Percentiles rank a stretch among this genome's conserved stretches.
These are phyloP conservation scores for Diaporthe nobilis DNA, from an alignment of 2,329 filamentous ascomycete species.

Conservation along the genomic window DNA sequence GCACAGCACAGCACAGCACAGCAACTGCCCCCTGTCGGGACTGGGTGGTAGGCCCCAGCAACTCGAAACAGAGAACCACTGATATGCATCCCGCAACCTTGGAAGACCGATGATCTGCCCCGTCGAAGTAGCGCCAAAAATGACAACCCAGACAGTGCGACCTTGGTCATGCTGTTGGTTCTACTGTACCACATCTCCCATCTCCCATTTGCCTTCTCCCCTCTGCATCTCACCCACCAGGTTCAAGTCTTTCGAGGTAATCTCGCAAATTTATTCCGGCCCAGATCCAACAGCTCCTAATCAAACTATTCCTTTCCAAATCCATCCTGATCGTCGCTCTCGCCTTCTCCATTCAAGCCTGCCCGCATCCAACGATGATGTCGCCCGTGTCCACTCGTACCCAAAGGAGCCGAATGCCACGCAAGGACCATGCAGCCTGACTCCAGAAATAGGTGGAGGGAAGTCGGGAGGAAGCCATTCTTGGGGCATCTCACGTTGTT, in stretches of 20 bases:
- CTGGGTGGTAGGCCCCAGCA: slow-evolving; percentile 13
- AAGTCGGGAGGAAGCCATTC: background rate
- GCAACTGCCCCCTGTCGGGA: slow-evolving; percentile 6
- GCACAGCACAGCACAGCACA: background rate
- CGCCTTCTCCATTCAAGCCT: slow-evolving; percentile 15
- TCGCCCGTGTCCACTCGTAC: background rate
- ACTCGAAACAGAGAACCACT: slow-evolving; percentile 34
- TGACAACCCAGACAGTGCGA: background rate
- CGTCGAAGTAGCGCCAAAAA: slow-evolving; percentile 11
- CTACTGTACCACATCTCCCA: background rate
- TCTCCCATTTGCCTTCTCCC: background rate
- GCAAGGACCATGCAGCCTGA: background rate
- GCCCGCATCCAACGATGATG: background rate
- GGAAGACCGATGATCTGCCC: slow-evolving; percentile 13
- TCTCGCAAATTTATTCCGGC: slow-evolving; percentile 31
- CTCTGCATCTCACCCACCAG: slow-evolving; percentile 3
- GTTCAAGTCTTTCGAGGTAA: slow-evolving; percentile 4
- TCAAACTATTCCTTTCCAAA: slow-evolving; percentile 12
- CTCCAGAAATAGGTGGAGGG: slow-evolving; percentile 29
- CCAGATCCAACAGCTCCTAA: slow-evolving; percentile 25
- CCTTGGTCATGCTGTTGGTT: background rate
- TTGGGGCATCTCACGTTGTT: background rate
- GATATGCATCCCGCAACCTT: slow-evolving; percentile 25
- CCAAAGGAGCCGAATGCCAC: slow-evolving; percentile 14
- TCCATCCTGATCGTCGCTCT: slow-evolving; percentile 29